Percentiles rank a stretch among this genome's conserved stretches.
phyloP scores from a whole-genome alignment of 495 filamentous ascomycete species.

The Poronia punctata region DNA sequence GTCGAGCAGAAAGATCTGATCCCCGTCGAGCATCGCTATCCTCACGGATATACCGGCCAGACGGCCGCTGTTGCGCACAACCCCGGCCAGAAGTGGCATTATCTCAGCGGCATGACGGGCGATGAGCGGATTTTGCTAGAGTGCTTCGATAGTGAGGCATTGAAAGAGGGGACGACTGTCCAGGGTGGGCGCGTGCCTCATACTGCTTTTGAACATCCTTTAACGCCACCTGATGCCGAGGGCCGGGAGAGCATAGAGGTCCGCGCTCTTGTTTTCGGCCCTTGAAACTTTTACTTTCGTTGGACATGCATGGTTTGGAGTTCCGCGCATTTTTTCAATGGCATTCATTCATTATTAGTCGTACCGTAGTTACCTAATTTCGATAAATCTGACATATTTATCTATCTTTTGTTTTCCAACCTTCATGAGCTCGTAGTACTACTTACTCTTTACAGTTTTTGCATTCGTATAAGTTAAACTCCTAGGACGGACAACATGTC shows the following conservation, averaged over 20 bases:
- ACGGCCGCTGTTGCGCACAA: constrained; percentile 65
- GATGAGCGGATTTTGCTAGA: constrained; percentile 72
- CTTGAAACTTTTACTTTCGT: constrained; percentile 35
- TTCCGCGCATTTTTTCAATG: too few relatives aligned
- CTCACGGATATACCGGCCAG: constrained; percentile 60
- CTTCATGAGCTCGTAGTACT: too few relatives aligned
- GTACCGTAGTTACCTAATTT: too few relatives aligned
- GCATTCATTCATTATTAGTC: background rate
- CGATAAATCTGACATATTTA: too few relatives aligned
- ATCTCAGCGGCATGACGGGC: constrained; percentile 69
- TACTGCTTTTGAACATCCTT: constrained; percentile 71
- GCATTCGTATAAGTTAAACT: background rate
- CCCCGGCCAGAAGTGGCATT: constrained; percentile 61
- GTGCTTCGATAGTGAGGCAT: constrained; percentile 65
- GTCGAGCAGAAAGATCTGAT: constrained; percentile 60
- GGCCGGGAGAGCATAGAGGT: constrained; percentile 82
- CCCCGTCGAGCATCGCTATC: constrained; percentile 68
- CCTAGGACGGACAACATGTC: too few relatives aligned
- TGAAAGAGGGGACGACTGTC: constrained; percentile 40
- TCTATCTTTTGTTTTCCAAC: too few relatives aligned
- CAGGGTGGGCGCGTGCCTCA: constrained; percentile 67
- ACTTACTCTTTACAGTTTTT: too few relatives aligned
- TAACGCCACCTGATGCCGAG: constrained; percentile 52
- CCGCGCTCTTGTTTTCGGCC: constrained; percentile 73
- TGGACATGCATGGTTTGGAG: background rate